phyloP scores from a whole-genome alignment of 306 rosid genomes.

The Canavalia gladiata region DNA sequence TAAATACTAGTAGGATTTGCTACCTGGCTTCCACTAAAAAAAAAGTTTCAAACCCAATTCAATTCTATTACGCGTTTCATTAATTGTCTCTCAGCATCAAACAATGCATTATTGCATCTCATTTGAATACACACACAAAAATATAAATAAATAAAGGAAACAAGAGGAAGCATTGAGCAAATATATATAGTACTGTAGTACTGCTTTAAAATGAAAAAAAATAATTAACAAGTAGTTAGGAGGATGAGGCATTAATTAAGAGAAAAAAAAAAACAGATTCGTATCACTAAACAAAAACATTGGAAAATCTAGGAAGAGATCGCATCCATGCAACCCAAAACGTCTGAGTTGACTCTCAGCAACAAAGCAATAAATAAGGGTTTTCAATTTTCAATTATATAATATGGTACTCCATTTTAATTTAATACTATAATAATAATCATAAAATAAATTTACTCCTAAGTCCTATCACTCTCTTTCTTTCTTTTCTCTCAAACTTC shows the following conservation, averaged over 20 bases:
- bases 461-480: neutral
- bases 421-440: constrained; percentile 4
- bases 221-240: neutral
- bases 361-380: constrained; percentile 58
- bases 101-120: constrained; percentile 9
- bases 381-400: constrained; percentile 9
- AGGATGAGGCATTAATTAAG: constrained; percentile 19
- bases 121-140: neutral
- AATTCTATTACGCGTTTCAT: constrained; percentile 46
- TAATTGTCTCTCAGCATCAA: constrained; percentile 39
- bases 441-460: neutral
- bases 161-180: neutral
- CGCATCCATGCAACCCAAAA: constrained; percentile 71
- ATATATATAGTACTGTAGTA: too few relatives aligned
- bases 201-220: neutral
- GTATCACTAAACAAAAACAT: neutral
- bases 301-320: constrained; percentile 60
- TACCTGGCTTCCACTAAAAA: constrained; percentile 15
- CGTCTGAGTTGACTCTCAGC: constrained; percentile 69
- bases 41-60: constrained; percentile 15
- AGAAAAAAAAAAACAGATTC: neutral
- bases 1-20: constrained; percentile 1
- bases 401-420: neutral
- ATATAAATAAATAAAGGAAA: neutral
- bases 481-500: constrained; percentile 24